phyloP scores from a whole-genome alignment of 2,329 filamentous ascomycete species.

The Paecilomyces niveus region DNA sequence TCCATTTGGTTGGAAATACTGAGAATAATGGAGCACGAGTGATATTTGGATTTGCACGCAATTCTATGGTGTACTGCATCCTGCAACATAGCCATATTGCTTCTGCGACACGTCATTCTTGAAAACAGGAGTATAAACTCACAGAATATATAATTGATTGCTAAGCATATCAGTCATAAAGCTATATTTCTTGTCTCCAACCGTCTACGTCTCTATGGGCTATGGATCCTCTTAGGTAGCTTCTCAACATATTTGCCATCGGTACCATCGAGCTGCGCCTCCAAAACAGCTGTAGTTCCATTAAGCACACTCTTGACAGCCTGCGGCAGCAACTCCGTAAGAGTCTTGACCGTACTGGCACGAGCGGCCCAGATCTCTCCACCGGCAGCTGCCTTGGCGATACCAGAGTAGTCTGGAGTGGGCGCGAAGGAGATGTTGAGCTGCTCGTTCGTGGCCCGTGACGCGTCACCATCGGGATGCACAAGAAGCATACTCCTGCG shows the following conservation, averaged over 20 bases:
- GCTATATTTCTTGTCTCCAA: neutral
- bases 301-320: constrained; percentile 53
- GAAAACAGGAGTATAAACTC: no score
- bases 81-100: no score
- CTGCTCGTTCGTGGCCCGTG: constrained; percentile 55
- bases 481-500: constrained; percentile 55
- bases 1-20: no score
- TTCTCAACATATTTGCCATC: constrained; percentile 44
- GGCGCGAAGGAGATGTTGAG: constrained; percentile 61
- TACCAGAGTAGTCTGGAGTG: constrained; percentile 60
- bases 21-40: no score
- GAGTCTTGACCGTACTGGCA: constrained; percentile 50
- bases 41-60: no score
- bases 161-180: neutral
- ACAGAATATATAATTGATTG: neutral
- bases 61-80: no score
- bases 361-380: constrained; percentile 55
- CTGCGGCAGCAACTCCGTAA: constrained; percentile 48
- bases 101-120: no score
- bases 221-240: constrained; percentile 1
- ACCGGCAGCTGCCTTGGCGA: constrained; percentile 59
- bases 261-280: constrained; percentile 52
- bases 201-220: neutral
- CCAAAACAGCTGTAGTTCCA: constrained; percentile 56
- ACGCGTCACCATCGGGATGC: constrained; percentile 57